phyloP scores from a whole-genome alignment of 805 yeast species.

The Starmera pachycereana region DNA sequence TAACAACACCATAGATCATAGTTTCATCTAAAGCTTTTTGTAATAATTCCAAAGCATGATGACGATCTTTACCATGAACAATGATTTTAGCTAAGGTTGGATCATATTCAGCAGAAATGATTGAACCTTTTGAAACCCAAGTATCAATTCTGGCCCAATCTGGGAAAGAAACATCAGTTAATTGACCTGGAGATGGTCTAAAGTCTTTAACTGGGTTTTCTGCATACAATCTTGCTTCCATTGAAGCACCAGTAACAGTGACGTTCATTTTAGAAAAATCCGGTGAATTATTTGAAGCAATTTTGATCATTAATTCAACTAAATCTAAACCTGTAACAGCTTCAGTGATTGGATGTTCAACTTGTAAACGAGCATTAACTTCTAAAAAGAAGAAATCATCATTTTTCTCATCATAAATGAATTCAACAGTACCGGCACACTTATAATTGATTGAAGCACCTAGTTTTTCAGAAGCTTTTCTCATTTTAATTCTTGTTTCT shows the following conservation, averaged over 20 bases:
- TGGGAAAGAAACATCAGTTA: conserved; percentile 80
- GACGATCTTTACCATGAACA: conserved; percentile 85
- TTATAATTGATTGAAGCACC: conserved; percentile 80
- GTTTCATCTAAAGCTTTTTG: conserved; percentile 81
- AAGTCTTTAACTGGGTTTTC: conserved; percentile 95
- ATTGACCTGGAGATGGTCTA: conserved; percentile 93
- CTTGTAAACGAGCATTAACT: conserved; percentile 94
- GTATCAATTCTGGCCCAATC: conserved; percentile 88
- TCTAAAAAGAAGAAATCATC: conserved; percentile 92
- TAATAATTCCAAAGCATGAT: conserved; percentile 70
- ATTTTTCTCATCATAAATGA: conserved; percentile 75
- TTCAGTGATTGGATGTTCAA: conserved; percentile 96
- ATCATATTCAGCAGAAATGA: conserved; percentile 85
- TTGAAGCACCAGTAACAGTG: conserved; percentile 72
- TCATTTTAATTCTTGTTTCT: conserved; percentile 61
- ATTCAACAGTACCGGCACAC: conserved; percentile 97
- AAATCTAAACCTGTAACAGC: conserved; percentile 89
- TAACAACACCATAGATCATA: conserved; percentile 75
- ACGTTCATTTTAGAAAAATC: conserved; percentile 50
- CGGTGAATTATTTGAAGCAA: conserved; percentile 87
- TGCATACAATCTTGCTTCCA: conserved; percentile 95
- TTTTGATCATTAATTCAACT: conserved; percentile 93
- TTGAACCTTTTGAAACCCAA: conserved; percentile 88
- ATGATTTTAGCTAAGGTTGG: conserved; percentile 95
- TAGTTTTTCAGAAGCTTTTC: conserved; percentile 75